phyloP scores from a whole-genome alignment of 164 flowering plant genomes.

The Kingdonia uniflora region DNA sequence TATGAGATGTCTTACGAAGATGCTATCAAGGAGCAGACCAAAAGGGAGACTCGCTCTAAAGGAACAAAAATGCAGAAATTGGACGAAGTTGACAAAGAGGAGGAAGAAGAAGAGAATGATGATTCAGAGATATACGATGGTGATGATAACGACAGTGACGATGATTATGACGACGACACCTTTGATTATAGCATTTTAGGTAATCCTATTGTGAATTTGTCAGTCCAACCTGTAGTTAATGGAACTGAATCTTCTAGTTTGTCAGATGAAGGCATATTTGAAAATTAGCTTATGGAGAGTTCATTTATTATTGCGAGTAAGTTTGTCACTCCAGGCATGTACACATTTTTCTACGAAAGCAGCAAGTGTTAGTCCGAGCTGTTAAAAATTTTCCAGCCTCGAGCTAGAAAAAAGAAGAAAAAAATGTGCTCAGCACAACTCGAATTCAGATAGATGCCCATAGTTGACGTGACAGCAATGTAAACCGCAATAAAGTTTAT shows the following conservation, averaged over 20 bases:
- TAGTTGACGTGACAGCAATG: too few relatives aligned
- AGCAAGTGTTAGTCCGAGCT: too few relatives aligned
- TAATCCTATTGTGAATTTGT: slow-evolving; percentile 13
- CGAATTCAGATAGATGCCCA: too few relatives aligned
- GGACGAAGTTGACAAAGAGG: slow-evolving; percentile 13
- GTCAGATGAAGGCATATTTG: slow-evolving; percentile 63
- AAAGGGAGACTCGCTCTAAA: slow-evolving; percentile 38
- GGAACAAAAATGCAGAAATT: slow-evolving; percentile 13
- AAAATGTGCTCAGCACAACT: too few relatives aligned
- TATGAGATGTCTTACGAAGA: slow-evolving; percentile 87
- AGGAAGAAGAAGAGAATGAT: too few relatives aligned
- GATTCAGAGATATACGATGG: too few relatives aligned
- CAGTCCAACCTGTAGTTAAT: slow-evolving; percentile 53
- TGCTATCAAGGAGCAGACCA: slow-evolving; percentile 43
- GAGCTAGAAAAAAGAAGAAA: too few relatives aligned
- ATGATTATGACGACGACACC: slow-evolving; percentile 43
- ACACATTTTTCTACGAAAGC: too few relatives aligned
- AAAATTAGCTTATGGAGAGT: slow-evolving; percentile 25
- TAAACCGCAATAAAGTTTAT: too few relatives aligned
- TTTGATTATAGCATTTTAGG: slow-evolving; percentile 51
- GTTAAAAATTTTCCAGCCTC: too few relatives aligned
- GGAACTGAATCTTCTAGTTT: slow-evolving; percentile 62
- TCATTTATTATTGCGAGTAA: too few relatives aligned
- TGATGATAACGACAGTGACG: slow-evolving; percentile 28
- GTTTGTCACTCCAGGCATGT: too few relatives aligned